Conservation (phyloP, 352 stramenopile genomes). For the Pythium dissimile region DNA sequence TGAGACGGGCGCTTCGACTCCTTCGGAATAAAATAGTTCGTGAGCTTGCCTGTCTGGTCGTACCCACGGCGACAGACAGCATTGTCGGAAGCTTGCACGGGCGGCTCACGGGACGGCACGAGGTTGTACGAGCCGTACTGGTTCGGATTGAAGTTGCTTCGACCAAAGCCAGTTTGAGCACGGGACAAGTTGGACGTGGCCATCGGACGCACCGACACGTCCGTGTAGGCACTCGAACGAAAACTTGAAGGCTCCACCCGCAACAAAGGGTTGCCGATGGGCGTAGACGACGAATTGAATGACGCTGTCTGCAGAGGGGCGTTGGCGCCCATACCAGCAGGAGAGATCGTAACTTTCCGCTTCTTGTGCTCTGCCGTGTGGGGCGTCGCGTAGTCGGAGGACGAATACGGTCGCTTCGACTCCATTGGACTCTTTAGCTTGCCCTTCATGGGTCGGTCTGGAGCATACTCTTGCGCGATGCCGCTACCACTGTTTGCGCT, state of each 20-base stretch:
- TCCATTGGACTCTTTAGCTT: conserved; percentile 25
- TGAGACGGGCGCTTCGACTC: conserved; percentile 27
- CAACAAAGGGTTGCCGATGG: conserved; percentile 10
- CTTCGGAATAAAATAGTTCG: conserved; percentile 70
- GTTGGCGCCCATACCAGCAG: conserved; percentile 1
- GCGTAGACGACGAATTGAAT: neutral
- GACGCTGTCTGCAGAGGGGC: neutral
- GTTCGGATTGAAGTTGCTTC: conserved; percentile 62
- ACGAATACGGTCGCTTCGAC: conserved; percentile 26
- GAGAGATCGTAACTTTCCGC: conserved; percentile 34
- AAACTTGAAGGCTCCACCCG: conserved; percentile 38
- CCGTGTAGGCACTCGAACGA: conserved; percentile 59
- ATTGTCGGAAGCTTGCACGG: conserved; percentile 32
- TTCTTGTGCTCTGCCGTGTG: conserved; percentile 56
- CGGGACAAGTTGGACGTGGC: conserved; percentile 23
- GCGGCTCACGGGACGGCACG: conserved; percentile 35
- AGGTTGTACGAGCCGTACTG: conserved; percentile 69
- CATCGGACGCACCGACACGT: conserved; percentile 47
- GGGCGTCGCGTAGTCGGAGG: conserved; percentile 18
- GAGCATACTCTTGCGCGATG: neutral
- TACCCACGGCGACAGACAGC: conserved; percentile 60
- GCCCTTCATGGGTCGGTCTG: conserved; percentile 1
- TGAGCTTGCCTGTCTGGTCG: conserved; percentile 74
- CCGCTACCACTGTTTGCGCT: neutral
- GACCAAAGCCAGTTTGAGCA: conserved; percentile 21